These are phyloP conservation scores for Aegilops umbellulata DNA, from an alignment of 176 grass and related monocot species.

Conservation along the genomic window DNA sequence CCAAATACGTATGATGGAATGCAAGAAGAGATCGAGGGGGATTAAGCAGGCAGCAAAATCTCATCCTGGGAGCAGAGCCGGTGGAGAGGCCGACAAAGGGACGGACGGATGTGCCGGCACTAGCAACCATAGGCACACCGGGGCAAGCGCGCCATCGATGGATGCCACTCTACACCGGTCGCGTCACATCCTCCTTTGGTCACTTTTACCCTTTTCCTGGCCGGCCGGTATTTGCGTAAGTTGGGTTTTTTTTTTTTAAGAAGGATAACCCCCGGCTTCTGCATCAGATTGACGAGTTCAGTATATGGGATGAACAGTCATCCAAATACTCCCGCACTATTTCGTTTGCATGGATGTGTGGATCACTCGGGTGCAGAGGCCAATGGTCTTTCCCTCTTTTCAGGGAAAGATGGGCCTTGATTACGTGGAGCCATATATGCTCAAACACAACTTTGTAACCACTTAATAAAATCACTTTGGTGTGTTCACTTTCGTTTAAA, in stretches of 20 bases:
- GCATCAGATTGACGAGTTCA: too few species aligned
- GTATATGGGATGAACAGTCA: too few species aligned
- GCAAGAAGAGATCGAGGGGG: background rate
- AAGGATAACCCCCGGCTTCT: too few species aligned
- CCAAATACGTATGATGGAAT: background rate
- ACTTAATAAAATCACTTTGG: background rate
- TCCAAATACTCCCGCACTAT: too few species aligned
- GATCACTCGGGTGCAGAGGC: too few species aligned
- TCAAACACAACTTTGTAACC: background rate
- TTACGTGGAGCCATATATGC: background rate
- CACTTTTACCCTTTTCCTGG: background rate
- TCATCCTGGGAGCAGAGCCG: background rate
- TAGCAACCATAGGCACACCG: background rate
- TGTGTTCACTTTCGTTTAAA: background rate
- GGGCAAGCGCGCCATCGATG: background rate
- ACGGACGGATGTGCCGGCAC: slow-evolving; percentile 32
- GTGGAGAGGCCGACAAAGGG: slow-evolving; percentile 33
- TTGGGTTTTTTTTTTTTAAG: too few species aligned
- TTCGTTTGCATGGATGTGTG: too few species aligned
- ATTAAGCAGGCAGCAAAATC: slow-evolving; percentile 20
- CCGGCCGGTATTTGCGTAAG: background rate
- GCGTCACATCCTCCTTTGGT: background rate
- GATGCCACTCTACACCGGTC: background rate
- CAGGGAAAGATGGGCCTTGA: background rate
- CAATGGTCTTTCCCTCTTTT: too few species aligned